Evolutionary conservation across 2,329 filamentous ascomycete species (phyloP).

Genomic region (Aschersonia sp.): DNA sequence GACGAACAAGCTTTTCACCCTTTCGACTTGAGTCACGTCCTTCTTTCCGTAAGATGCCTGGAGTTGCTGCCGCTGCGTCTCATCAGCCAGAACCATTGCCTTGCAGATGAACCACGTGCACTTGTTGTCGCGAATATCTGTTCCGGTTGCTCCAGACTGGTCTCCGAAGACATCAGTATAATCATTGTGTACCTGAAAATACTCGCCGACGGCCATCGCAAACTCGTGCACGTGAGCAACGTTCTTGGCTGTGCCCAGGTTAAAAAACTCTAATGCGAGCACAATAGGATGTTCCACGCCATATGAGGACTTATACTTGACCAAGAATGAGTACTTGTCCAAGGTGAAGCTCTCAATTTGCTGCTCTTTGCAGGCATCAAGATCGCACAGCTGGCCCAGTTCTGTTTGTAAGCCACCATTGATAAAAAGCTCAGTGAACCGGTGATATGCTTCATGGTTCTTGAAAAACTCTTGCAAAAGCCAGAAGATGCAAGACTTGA

Average conservation of each 20-base stretch:
- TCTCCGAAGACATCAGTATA: constrained; percentile 96
- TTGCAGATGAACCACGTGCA: constrained; percentile 97
- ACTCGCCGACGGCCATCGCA: constrained; percentile 90
- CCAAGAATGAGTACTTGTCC: constrained; percentile 93
- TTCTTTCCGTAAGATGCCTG: constrained; percentile 91
- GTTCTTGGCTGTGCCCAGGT: constrained; percentile 74
- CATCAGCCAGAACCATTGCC: constrained; percentile 62
- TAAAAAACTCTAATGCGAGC: constrained; percentile 70
- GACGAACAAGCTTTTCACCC: neutral
- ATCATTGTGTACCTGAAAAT: constrained; percentile 98
- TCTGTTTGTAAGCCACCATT: constrained; percentile 88
- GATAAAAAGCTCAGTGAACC: constrained; percentile 89
- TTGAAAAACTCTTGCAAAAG: constrained; percentile 91
- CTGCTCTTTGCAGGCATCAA: constrained; percentile 86
- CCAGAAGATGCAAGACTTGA: constrained; percentile 77
- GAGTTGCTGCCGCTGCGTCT: constrained; percentile 74
- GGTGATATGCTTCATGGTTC: constrained; percentile 71
- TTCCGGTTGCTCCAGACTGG: constrained; percentile 90
- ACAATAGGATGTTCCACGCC: constrained; percentile 97
- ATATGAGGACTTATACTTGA: constrained; percentile 98
- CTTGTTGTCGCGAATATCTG: constrained; percentile 98
- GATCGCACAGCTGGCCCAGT: constrained; percentile 82
- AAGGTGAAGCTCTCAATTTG: constrained; percentile 89
- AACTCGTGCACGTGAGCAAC: constrained; percentile 80
- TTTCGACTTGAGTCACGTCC: constrained; percentile 33